Conservation (phyloP, 495 filamentous ascomycete genomes). For the Letharia columbiana region DNA sequence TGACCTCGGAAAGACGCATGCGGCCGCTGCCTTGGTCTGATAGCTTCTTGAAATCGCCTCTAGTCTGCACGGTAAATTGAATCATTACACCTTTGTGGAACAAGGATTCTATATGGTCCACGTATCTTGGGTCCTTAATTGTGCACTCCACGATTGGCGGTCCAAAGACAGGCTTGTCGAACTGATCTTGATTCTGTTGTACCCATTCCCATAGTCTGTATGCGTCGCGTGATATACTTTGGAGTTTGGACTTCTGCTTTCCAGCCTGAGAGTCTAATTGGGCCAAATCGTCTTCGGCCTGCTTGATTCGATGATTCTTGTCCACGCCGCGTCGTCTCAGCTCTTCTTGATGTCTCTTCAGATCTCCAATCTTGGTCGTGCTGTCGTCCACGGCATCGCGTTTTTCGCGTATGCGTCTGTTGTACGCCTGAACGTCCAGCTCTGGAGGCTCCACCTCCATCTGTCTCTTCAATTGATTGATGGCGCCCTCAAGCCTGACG, state of each 20-base stretch:
- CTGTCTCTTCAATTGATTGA: slow-evolving; percentile 39
- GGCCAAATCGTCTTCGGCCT: slow-evolving; percentile 42
- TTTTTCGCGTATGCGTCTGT: slow-evolving; percentile 40
- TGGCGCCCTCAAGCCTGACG: slow-evolving; percentile 33
- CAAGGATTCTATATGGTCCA: slow-evolving; percentile 64
- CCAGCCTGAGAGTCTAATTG: slow-evolving; percentile 67
- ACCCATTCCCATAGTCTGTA: slow-evolving; percentile 72
- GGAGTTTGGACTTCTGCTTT: slow-evolving; percentile 58
- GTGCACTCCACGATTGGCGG: slow-evolving; percentile 78
- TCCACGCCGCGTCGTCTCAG: slow-evolving; percentile 17
- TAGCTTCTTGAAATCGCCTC: slow-evolving; percentile 64
- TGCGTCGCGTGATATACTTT: slow-evolving; percentile 49
- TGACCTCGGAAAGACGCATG: slow-evolving; percentile 38
- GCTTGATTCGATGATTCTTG: slow-evolving; percentile 26
- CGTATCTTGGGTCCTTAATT: slow-evolving; percentile 64
- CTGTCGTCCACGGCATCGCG: slow-evolving; percentile 31
- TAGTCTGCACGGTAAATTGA: slow-evolving; percentile 67
- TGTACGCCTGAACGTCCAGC: slow-evolving; percentile 46
- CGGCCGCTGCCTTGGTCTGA: slow-evolving; percentile 41
- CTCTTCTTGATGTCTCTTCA: slow-evolving; percentile 33
- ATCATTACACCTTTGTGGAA: slow-evolving; percentile 55
- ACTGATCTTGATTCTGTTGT: slow-evolving; percentile 56
- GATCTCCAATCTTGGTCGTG: slow-evolving; percentile 27
- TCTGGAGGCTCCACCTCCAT: slow-evolving; percentile 43
- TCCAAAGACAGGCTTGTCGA: slow-evolving; percentile 75